Evolutionary conservation across 2,329 filamentous ascomycete species (phyloP), one percentile per base, ranked within the genome.

Genomic region (Venturiaceae sp.): DNA sequence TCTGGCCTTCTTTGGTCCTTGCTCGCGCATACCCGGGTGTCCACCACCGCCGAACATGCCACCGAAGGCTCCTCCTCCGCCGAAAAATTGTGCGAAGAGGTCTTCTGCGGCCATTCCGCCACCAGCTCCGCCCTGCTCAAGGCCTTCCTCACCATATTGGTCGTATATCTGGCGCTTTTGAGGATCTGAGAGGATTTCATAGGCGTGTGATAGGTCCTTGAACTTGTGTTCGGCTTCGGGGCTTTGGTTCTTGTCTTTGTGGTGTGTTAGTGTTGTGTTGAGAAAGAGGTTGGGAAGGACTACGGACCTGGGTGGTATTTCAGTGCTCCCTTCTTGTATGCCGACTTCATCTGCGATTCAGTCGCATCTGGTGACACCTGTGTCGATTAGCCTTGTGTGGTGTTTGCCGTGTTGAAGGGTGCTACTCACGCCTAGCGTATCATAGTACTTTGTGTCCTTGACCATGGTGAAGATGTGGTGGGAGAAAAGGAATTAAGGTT

Each of bases 51-150:
- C 86, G 55, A 74, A 72, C 68, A 89, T 81, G 63, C 76, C 80
- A 57, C 83, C 82, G 64, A 90, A 88, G 58, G 84, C 85, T 62
- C 84, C 83, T 61, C 74, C 76, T 58, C 85, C 84, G 64, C 90
- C 90, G 70, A 97, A 97, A 85, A 97, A 97, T 77, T 96, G 91
- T 47, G 92, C 90, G 71, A 97, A 96, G 63, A 97, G 81, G 66
- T 97, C 92, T 75, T 97, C 94, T 23, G 92, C 92, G 65, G 89
- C 90, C 90, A 96, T 96, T 70, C 91, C 91, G 60, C 80, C 85
- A 61, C 83, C 88, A 58, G 80, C 88, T 67, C 89, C 92, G 65
- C 92, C 92, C 72, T 81, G 77, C 71, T 97, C 92, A 55, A 99
- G 83, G 63, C 94, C 94, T 68, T 95, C 91, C 78, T 99, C 92